Evolutionary conservation across 2,329 filamentous ascomycete genomes (phyloP).

Genomic region (Fusarium tjaetaba): DNA sequence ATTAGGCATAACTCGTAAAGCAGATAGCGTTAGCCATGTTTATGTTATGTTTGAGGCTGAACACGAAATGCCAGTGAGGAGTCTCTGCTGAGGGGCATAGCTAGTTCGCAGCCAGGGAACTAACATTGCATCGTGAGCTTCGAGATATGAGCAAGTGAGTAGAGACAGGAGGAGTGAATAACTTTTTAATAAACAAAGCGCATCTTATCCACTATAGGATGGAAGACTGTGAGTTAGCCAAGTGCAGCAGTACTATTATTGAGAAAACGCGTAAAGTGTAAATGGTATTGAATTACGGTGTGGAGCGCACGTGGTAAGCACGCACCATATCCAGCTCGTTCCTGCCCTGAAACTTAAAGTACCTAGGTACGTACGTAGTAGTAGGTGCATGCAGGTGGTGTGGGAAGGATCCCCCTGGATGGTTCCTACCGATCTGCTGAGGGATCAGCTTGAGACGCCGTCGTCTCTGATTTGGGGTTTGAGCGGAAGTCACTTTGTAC

Average conservation of each 20-base stretch:
- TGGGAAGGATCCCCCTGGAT: slow-evolving; percentile 8
- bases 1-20: slow-evolving; percentile 1
- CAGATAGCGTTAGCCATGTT: not conserved
- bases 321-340: slow-evolving; percentile 15
- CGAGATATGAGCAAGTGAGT: not conserved
- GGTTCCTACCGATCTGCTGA: slow-evolving; percentile 12
- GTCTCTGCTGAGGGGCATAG: not conserved
- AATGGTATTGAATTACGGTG: slow-evolving; percentile 10
- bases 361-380: not conserved
- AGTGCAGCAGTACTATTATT: not conserved
- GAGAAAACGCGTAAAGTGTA: slow-evolving; percentile 15
- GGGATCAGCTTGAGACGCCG: slow-evolving; percentile 31
- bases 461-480: slow-evolving; percentile 33
- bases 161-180: slow-evolving; percentile 9
- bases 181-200: not conserved
- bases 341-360: slow-evolving; percentile 5
- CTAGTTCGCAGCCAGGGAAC: not conserved
- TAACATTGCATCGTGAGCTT: not conserved
- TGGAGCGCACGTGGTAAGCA: slow-evolving; percentile 25
- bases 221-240: not conserved
- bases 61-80: not conserved
- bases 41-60: not conserved
- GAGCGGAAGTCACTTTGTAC: slow-evolving; percentile 12
- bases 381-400: not conserved
- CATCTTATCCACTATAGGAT: not conserved